phyloP scores from a whole-genome alignment of 148 eudicot genomes.

The Persicaria tinctoria region DNA sequence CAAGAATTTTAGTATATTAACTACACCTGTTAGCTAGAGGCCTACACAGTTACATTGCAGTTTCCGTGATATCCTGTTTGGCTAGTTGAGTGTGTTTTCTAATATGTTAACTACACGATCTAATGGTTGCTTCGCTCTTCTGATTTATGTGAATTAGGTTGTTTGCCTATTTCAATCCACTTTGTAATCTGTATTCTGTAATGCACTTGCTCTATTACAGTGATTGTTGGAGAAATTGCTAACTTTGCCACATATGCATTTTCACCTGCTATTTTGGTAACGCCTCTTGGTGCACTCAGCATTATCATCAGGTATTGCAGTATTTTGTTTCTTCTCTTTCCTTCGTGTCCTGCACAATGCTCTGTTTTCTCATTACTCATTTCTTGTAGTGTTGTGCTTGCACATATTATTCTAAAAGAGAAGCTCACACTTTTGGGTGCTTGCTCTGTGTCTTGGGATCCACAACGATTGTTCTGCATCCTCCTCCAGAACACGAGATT shows the following conservation, averaged over 20 bases:
- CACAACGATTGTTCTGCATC: constrained; percentile 75
- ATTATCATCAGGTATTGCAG: constrained; percentile 59
- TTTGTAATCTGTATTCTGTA: background rate
- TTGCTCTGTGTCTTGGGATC: constrained; percentile 80
- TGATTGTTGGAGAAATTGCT: constrained; percentile 79
- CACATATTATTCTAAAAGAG: constrained; percentile 61
- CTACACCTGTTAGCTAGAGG: too few relatives aligned
- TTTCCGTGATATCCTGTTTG: too few relatives aligned
- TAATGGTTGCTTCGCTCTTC: background rate
- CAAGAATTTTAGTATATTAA: too few relatives aligned
- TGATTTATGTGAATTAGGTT: too few relatives aligned
- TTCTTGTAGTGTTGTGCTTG: constrained; percentile 61
- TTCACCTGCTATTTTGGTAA: constrained; percentile 81
- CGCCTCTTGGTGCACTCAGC: constrained; percentile 88
- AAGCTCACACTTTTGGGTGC: constrained; percentile 78
- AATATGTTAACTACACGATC: background rate
- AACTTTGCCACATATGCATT: constrained; percentile 91
- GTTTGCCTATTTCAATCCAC: background rate
- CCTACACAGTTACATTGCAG: too few relatives aligned
- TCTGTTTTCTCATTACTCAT: constrained; percentile 21
- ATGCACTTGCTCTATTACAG: constrained; percentile 32
- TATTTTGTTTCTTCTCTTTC: background rate
- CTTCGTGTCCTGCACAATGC: background rate
- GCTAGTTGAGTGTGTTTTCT: background rate
- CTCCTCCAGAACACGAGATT: constrained; percentile 71